A percentile compares a stretch with the other conserved stretches of the same genome.
These are phyloP conservation scores for Ogataea pignaliae DNA, from an alignment of 805 yeast genomes.

Conservation along the genomic window DNA sequence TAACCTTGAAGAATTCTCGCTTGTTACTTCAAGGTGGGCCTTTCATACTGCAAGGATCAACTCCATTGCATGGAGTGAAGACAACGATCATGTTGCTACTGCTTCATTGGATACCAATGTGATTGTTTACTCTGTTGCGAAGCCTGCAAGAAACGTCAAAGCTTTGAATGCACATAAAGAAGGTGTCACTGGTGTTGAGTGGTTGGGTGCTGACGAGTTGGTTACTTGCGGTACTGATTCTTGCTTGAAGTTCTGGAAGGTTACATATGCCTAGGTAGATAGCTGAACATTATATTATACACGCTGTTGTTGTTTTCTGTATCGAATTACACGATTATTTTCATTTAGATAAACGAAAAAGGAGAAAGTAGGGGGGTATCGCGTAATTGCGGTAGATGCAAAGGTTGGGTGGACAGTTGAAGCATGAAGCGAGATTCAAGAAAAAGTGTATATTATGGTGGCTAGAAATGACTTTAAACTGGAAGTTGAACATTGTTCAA, in stretches of 20 bases:
- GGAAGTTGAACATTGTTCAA: slow-evolving; percentile 50
- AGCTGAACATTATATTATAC: background rate
- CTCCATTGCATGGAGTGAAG: slow-evolving; percentile 73
- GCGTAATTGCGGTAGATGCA: no score
- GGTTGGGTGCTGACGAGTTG: slow-evolving; percentile 51
- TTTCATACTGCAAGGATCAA: slow-evolving; percentile 85
- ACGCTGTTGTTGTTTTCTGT: no score
- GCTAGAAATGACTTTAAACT: slow-evolving; percentile 22
- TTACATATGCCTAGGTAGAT: slow-evolving; percentile 14
- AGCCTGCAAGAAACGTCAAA: slow-evolving; percentile 75
- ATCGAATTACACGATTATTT: no score
- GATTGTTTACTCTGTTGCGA: slow-evolving; percentile 71
- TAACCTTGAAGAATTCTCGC: slow-evolving; percentile 44
- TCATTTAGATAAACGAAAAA: no score
- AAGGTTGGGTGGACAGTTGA: no score
- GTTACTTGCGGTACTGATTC: slow-evolving; percentile 81
- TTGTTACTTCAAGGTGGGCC: slow-evolving; percentile 89
- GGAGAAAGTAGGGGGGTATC: no score
- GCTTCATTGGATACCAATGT: slow-evolving; percentile 83
- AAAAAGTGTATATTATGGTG: background rate
- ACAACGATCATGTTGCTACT: slow-evolving; percentile 67
- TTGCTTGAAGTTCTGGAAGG: slow-evolving; percentile 69
- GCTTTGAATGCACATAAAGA: slow-evolving; percentile 78
- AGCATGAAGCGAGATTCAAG: background rate
- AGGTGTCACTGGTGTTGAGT: slow-evolving; percentile 72